A percentile compares a stretch with the other conserved stretches of the same genome.
Conservation (phyloP, 140 eudicot species). For the Flaveria floridana region DNA sequence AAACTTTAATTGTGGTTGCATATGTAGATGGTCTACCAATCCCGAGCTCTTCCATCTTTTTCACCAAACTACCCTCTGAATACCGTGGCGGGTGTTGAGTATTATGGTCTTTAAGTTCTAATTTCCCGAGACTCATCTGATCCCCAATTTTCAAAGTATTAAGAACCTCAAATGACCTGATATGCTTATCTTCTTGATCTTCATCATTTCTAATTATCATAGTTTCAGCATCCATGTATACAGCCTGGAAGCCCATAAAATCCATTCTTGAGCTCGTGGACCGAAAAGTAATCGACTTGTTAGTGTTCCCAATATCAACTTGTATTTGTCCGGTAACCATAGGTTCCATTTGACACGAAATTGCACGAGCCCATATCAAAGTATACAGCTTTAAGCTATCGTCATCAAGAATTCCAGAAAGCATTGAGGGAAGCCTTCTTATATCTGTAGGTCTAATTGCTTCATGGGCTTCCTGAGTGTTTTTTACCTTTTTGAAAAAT, state of each 20-base stretch:
- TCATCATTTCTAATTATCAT: conserved; percentile 42
- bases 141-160: conserved; percentile 46
- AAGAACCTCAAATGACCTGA: conserved; percentile 41
- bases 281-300: conserved; percentile 53
- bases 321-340: conserved; percentile 60
- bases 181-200: conserved; percentile 39
- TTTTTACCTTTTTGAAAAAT: conserved; percentile 73
- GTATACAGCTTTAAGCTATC: conserved; percentile 75
- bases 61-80: conserved; percentile 78
- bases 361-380: conserved; percentile 83
- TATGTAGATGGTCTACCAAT: conserved; percentile 98
- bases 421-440: conserved; percentile 64
- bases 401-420: conserved; percentile 65
- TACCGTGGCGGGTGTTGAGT: conserved; percentile 86
- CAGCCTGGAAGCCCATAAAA: conserved; percentile 71
- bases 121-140: conserved; percentile 37
- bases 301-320: conserved; percentile 57
- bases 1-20: conserved; percentile 72
- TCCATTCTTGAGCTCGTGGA: conserved; percentile 56
- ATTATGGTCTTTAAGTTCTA: conserved; percentile 65
- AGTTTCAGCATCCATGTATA: conserved; percentile 60
- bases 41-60: conserved; percentile 92
- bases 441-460: conserved; percentile 90
- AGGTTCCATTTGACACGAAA: conserved; percentile 97
- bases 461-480: conserved; percentile 98